Evolutionary conservation across 768 basidiomycete genomes (phyloP).

Genomic region (Lactifluus piperatus): DNA sequence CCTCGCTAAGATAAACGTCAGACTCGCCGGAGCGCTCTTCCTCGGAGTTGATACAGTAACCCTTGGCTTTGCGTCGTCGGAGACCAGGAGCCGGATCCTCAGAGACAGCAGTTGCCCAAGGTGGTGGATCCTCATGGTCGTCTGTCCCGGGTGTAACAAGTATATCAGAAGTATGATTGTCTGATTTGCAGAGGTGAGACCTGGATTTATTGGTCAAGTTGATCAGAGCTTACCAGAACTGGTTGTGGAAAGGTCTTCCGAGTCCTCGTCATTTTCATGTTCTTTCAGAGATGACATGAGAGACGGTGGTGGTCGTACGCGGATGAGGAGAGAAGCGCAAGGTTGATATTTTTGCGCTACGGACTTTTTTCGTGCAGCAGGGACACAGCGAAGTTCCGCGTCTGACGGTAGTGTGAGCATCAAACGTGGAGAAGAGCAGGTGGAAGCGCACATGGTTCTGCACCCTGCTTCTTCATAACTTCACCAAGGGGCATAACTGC

Average conservation of each 20-base stretch:
- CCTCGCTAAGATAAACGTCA: conserved; percentile 30
- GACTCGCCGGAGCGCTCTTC: conserved; percentile 28
- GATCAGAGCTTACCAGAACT: conserved; percentile 7
- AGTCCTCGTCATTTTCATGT: background rate
- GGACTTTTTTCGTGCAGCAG: conserved; percentile 11
- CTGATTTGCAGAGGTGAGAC: background rate
- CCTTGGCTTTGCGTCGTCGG: conserved; percentile 14
- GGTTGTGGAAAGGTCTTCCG: background rate
- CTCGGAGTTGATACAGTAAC: conserved; percentile 11
- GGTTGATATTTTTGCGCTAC: conserved; percentile 9
- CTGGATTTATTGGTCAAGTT: background rate
- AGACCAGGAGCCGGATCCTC: conserved; percentile 7
- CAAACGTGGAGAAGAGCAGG: background rate
- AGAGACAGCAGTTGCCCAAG: conserved; percentile 6
- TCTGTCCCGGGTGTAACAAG: conserved; percentile 13
- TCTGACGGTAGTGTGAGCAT: background rate
- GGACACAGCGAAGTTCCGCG: conserved; percentile 11
- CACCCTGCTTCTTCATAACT: conserved; percentile 40
- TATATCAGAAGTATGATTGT: conserved; percentile 16
- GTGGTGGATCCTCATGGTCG: background rate
- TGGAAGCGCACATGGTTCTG: conserved; percentile 35
- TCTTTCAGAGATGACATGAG: background rate
- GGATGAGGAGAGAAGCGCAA: conserved; percentile 14
- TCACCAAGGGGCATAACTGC: conserved; percentile 45
- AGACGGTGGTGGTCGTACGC: conserved; percentile 12